Evolutionary conservation across 2,329 filamentous ascomycete species (phyloP), one percentile per base, ranked within the genome.

Genomic region (Colletotrichum simmondsii): DNA sequence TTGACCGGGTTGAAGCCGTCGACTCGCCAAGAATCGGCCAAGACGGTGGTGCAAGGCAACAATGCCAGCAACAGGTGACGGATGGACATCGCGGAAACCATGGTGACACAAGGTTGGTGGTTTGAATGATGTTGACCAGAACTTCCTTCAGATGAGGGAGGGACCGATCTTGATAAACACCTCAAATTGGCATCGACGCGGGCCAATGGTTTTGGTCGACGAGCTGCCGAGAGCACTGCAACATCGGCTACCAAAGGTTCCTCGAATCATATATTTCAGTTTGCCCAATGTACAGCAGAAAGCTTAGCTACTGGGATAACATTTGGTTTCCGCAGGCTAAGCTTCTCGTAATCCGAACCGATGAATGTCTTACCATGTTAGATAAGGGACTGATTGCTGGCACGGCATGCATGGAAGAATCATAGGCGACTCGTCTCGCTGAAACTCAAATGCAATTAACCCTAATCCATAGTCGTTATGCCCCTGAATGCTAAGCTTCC

Each of bases 1-100:
- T 28, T 61, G 28, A 71, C 52, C 3, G 63, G 63, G 16, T 71
- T 62, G 12, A 56, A 12, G 8, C 64, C 56, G 11, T 71, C 68
- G 11, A 67, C 49, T 8, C 63, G 68, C 68, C 68, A 71, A 49
- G 42, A 49, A 49, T 61, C 16, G 12, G 68, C 68, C n/a, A 71
- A 3, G 16, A 35, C 68, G 4, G 63, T 49, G 19, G 19, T 37
- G 57, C 63, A 67, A 1, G 68, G 68, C 57, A 71, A 28, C 24
- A 71, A 19, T 7, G 63, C 52, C 49, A 71, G 10, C 46, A 67
- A 12, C 24, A 67, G 26, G 4, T 12, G 19, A 30, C 63, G 63
- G 1, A 67, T 26, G 12, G 63, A 67, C 11, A 37, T 26, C 7
- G 26, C 12, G 3, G 68, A 24, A 14, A 28, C 35, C 63, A 71